Evolutionary conservation across 495 filamentous ascomycete species (phyloP), one percentile per base, ranked within the genome.

Genomic region (Aspergillus incahuasiensis): DNA sequence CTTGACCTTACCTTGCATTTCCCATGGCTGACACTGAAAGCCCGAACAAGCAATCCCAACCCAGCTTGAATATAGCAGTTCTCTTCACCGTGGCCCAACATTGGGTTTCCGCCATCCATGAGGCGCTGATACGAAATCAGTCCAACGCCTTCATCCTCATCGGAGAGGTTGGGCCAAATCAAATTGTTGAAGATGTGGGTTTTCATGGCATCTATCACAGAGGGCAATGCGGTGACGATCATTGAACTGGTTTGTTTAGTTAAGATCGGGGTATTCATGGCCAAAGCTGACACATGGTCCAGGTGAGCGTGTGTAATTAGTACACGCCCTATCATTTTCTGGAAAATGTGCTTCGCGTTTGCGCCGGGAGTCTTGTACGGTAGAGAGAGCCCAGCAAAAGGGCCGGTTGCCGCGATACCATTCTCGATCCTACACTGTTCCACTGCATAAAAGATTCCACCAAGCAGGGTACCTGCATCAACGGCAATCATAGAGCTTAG

Each of bases 151-250:
- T 90, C 90, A 67, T 95, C 91, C 73, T 98, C 95, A 69, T 97
- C 91, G 0, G 91, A 94, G 32, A 98, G 75, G 60, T 98, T 98
- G 0, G 94, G 94, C 95, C 95, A 98, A 48, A 98, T 95, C 42
- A 97, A 70, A 64, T 96, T 91, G 72, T 98, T 98, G 75, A 97
- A 98, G 53, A 98, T 87, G 69, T 98, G 91, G 9, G 78, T 82
- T 65, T 96, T 96, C 66, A 98, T 83, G 3, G 92, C 91, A 13
- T 86, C 76, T 41, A 98, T 90, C 32, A 91, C 92, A 16, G 82
- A 85, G 0, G 92, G 91, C 2, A 97, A 72, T 7, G 87, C 94
- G 5, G 91, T 90, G 9, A 98, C 72, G 19, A 85, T 78, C 67
- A 97, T 98, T 6, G 90, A 88, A 13, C 82, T 81, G 41, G 75